Evolutionary conservation across 2,329 filamentous ascomycete species (phyloP).

Genomic region (Nemania diffusa): DNA sequence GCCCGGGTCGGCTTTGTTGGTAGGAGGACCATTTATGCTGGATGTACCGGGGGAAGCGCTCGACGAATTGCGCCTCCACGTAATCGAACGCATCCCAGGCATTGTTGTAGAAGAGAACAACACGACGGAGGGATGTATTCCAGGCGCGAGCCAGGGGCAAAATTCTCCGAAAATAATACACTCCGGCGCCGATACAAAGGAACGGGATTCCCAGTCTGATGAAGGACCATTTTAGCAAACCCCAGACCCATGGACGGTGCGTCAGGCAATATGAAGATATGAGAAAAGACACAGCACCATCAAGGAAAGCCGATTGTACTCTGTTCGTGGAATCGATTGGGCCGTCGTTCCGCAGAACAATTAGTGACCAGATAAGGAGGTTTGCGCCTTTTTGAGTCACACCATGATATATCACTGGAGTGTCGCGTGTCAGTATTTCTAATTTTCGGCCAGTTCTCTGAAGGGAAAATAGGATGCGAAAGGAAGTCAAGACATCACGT

Average conservation of each 20-base stretch:
- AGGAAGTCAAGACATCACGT: conserved; percentile 6
- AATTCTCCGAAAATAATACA: conserved; percentile 20
- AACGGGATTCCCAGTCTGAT: conserved; percentile 19
- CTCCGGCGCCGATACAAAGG: not conserved
- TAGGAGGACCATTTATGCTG: conserved; percentile 32
- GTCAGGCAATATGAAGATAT: conserved; percentile 22
- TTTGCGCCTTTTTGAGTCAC: not conserved
- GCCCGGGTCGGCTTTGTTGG: conserved; percentile 23
- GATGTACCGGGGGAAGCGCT: conserved; percentile 27
- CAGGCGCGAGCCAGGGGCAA: not conserved
- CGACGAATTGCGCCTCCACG: conserved; percentile 26
- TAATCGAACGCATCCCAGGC: conserved; percentile 26
- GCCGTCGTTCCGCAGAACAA: conserved; percentile 18
- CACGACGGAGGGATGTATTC: not conserved
- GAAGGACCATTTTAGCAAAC: conserved; percentile 10
- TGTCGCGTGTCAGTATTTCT: not conserved
- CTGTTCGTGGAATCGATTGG: conserved; percentile 4
- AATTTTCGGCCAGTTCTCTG: not conserved
- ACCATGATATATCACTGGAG: conserved; percentile 21
- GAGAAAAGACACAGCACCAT: conserved; percentile 8
- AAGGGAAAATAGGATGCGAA: not conserved
- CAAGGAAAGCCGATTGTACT: not conserved
- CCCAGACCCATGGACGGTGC: conserved; percentile 14
- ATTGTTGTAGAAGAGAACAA: not conserved
- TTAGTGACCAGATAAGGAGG: conserved; percentile 9